Percentiles rank a stretch among this genome's conserved stretches.
Evolutionary conservation across 306 rosid genomes (phyloP).

Genomic region (Alnus rubra): DNA sequence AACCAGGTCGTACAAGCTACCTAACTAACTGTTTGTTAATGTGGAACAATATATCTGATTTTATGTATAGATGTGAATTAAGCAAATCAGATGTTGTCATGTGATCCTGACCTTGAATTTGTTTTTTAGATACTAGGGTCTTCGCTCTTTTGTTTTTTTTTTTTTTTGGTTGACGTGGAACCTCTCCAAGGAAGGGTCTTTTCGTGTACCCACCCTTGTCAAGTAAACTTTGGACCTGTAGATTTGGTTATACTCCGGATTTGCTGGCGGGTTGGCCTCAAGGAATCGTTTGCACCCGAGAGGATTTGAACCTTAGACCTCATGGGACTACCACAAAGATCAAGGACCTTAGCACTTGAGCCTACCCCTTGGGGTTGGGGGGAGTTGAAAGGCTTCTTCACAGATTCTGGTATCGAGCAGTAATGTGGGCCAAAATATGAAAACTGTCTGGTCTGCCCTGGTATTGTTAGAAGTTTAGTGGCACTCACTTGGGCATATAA

Average conservation of each 20-base stretch:
- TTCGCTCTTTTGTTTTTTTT: background rate
- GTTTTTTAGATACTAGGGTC: background rate
- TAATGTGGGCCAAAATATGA: slow-evolving; percentile 10
- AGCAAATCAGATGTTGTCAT: background rate
- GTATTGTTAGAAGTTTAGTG: slow-evolving; percentile 1
- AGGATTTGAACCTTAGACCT: no score
- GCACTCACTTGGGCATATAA: slow-evolving; percentile 3
- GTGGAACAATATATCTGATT: background rate
- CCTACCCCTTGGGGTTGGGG: background rate
- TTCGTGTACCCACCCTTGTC: no score
- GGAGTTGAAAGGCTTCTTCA: background rate
- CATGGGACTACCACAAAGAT: no score
- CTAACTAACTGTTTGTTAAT: background rate
- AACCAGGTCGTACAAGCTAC: background rate
- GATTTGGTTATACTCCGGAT: no score
- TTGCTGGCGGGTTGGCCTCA: no score
- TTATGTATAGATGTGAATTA: background rate
- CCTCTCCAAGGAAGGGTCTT: no score
- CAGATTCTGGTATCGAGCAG: slow-evolving; percentile 5
- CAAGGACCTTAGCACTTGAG: no score
- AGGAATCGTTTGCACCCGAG: no score
- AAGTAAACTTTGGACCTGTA: no score
- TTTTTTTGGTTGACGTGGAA: no score
- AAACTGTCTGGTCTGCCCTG: background rate
- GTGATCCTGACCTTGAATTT: background rate